Percentiles rank a stretch among this genome's conserved stretches.
Evolutionary conservation across 805 yeast genomes (phyloP).

Genomic region (Monosporozyma servazzii): DNA sequence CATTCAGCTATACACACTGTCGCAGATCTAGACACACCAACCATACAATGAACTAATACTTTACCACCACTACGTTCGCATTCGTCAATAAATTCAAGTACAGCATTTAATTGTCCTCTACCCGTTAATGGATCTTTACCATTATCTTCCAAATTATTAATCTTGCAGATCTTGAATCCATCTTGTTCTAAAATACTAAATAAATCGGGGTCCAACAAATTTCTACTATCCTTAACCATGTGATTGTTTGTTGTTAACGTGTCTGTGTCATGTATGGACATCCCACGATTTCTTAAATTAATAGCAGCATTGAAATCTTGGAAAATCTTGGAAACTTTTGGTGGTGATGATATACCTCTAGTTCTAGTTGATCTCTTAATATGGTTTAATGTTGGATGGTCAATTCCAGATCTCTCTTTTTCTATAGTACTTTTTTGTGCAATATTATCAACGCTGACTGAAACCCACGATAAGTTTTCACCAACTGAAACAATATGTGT

Average conservation of each 20-base stretch:
- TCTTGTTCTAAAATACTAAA: constrained; percentile 17
- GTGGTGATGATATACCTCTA: constrained; percentile 15
- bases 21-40: constrained; percentile 91
- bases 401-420: not conserved
- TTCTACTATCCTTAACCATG: not conserved
- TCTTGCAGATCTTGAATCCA: constrained; percentile 36
- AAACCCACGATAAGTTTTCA: constrained; percentile 57
- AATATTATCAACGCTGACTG: constrained; percentile 1
- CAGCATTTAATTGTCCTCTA: constrained; percentile 48
- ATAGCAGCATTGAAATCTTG: not conserved
- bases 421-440: not conserved
- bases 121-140: constrained; percentile 70
- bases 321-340: not conserved
- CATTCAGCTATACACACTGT: constrained; percentile 94
- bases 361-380: constrained; percentile 5
- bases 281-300: not conserved
- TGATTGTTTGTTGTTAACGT: not conserved
- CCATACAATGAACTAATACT: constrained; percentile 84
- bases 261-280: not conserved
- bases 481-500: constrained; percentile 79
- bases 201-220: not conserved
- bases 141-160: constrained; percentile 77
- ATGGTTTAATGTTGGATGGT: not conserved
- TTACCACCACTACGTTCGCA: constrained; percentile 38
- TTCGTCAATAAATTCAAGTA: constrained; percentile 57